phyloP scores from a whole-genome alignment of 257 asterid species.

The Fraxinus anomala region DNA sequence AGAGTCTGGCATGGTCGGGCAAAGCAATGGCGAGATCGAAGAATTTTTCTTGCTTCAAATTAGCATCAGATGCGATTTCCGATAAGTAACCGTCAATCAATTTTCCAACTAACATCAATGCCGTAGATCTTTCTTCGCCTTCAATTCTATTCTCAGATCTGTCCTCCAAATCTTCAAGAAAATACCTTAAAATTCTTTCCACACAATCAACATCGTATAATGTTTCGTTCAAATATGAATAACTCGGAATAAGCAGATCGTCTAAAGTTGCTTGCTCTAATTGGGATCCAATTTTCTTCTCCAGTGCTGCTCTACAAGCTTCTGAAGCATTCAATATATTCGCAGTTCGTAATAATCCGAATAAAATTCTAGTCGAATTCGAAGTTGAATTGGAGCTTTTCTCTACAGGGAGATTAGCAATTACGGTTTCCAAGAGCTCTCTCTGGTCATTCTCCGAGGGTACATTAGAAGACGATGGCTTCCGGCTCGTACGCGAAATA shows the following conservation, averaged over 20 bases:
- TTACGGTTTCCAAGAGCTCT: constrained; percentile 74
- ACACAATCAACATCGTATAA: constrained; percentile 90
- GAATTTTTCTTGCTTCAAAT: constrained; percentile 74
- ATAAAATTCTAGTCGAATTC: constrained; percentile 52
- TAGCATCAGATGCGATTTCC: constrained; percentile 92
- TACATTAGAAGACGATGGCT: constrained; percentile 44
- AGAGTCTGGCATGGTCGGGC: constrained; percentile 82
- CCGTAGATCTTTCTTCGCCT: constrained; percentile 60
- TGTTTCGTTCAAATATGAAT: constrained; percentile 86
- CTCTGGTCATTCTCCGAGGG: constrained; percentile 83
- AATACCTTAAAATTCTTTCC: constrained; percentile 69
- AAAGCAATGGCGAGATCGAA: constrained; percentile 68
- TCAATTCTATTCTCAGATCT: constrained; percentile 40
- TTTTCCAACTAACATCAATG: constrained; percentile 80
- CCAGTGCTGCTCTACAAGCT: constrained; percentile 54
- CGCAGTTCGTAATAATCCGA: constrained; percentile 75
- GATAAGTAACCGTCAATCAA: constrained; percentile 94
- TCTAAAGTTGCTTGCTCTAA: constrained; percentile 86
- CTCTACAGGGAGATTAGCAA: constrained; percentile 59
- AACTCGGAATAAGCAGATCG: constrained; percentile 89
- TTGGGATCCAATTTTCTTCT: constrained; percentile 86
- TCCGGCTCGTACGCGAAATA: constrained; percentile 65
- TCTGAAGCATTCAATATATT: constrained; percentile 80
- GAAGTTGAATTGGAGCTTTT: constrained; percentile 43
- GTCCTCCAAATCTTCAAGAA: constrained; percentile 54